Percentiles rank a stretch among this genome's conserved stretches.
Conservation (phyloP, 495 filamentous ascomycete genomes). For the Penicillium diatomitis region DNA sequence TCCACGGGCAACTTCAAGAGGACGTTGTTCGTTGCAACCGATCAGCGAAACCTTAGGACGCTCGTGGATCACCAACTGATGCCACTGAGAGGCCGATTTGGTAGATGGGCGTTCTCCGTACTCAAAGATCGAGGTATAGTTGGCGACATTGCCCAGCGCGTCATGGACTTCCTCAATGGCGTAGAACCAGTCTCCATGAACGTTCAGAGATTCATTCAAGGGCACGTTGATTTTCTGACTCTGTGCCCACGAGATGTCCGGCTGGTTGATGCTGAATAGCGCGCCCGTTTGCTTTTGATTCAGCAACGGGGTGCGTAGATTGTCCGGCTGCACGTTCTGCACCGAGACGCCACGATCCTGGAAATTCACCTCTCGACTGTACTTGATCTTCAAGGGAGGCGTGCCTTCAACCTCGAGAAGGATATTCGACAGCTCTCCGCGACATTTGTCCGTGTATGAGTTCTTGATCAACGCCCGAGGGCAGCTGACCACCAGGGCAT, state of each 20-base stretch:
- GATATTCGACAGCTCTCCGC: constrained; percentile 78
- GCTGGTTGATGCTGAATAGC: constrained; percentile 42
- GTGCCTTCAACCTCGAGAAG: constrained; percentile 75
- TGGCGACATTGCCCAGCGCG: constrained; percentile 77
- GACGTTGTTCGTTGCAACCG: constrained; percentile 66
- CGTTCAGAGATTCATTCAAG: constrained; percentile 77
- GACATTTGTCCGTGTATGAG: constrained; percentile 57
- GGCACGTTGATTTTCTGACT: constrained; percentile 64
- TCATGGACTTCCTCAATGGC: constrained; percentile 86
- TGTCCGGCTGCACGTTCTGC: constrained; percentile 86
- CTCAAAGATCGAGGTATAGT: constrained; percentile 52
- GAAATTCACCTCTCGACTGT: constrained; percentile 72
- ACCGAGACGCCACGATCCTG: constrained; percentile 68
- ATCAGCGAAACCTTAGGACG: constrained; percentile 61
- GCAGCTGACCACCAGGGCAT: constrained; percentile 74
- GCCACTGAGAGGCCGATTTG: constrained; percentile 52
- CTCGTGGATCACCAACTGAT: constrained; percentile 83
- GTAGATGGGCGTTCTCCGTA: constrained; percentile 52
- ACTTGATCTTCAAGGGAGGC: constrained; percentile 85
- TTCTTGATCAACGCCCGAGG: constrained; percentile 65
- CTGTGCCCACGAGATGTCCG: constrained; percentile 70
- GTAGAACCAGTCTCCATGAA: constrained; percentile 75
- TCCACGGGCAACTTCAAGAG: constrained; percentile 75
- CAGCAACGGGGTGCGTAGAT: constrained; percentile 65
- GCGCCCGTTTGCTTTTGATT: constrained; percentile 44